Conservation (phyloP, 1,284 basidiomycete genomes). For the Puccinia hordei region DNA sequence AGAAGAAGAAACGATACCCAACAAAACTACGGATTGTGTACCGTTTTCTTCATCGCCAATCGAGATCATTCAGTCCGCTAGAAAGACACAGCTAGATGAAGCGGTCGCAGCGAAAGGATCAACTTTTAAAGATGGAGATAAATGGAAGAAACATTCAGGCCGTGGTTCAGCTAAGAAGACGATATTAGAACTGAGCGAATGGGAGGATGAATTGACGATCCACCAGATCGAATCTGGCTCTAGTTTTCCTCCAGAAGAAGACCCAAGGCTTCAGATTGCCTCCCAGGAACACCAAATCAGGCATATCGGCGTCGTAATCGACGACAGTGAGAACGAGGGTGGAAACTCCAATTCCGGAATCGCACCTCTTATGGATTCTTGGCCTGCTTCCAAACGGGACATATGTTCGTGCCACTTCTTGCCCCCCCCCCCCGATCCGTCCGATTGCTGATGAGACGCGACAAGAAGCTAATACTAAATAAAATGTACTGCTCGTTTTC, state of each 20-base stretch:
- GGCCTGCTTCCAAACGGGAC: conserved; percentile 14
- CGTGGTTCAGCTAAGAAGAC: neutral
- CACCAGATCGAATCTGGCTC: neutral
- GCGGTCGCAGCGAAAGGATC: neutral
- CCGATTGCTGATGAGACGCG: neutral
- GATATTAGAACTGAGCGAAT: neutral
- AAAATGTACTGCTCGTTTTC: neutral
- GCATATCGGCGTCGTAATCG: conserved; percentile 11
- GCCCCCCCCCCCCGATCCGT: too few relatives aligned
- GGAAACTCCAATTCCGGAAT: neutral
- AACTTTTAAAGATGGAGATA: neutral
- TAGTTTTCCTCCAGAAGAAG: neutral
- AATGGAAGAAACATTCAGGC: neutral
- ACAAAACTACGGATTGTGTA: neutral
- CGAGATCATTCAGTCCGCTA: neutral
- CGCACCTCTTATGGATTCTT: conserved; percentile 17
- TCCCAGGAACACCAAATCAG: conserved; percentile 28
- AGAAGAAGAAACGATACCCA: neutral
- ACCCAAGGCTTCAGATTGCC: neutral
- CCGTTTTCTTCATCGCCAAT: conserved; percentile 20
- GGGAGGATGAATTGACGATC: conserved; percentile 19
- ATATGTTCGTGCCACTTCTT: neutral
- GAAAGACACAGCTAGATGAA: neutral
- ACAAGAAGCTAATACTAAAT: neutral
- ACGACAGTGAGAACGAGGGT: conserved; percentile 12